Evolutionary conservation across 352 stramenopile species (phyloP).

Genomic region (Pythium aphanidermatum): DNA sequence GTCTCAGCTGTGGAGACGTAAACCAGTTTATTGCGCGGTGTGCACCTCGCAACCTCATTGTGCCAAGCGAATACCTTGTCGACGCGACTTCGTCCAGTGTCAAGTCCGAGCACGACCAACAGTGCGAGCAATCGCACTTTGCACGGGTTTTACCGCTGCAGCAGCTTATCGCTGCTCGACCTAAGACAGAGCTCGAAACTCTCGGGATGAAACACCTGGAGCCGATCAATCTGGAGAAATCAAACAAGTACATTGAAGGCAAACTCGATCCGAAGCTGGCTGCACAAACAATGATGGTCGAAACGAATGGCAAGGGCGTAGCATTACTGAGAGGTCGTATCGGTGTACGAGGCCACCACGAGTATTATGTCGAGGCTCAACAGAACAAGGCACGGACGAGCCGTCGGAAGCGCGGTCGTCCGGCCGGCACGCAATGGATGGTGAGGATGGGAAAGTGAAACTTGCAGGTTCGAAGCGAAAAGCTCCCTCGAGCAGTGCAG

Average conservation of each 20-base stretch:
- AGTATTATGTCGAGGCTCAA: conserved; percentile 46
- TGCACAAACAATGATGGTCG: conserved; percentile 45
- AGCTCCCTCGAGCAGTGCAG: conserved; percentile 16
- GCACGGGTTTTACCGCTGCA: conserved; percentile 64
- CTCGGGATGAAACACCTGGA: conserved; percentile 66
- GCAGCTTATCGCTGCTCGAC: conserved; percentile 60
- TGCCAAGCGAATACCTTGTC: conserved; percentile 53
- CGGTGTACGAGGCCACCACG: conserved; percentile 42
- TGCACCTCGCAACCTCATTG: conserved; percentile 56
- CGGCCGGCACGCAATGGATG: too few relatives aligned
- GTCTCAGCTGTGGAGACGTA: conserved; percentile 75
- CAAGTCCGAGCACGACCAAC: conserved; percentile 19
- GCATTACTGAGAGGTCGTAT: conserved; percentile 55
- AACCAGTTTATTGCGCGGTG: conserved; percentile 85
- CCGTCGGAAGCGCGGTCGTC: background rate
- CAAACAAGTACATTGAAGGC: conserved; percentile 82
- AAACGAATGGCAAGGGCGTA: conserved; percentile 65
- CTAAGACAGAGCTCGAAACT: conserved; percentile 66
- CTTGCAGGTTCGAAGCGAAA: conserved; percentile 1
- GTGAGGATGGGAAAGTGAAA: background rate
- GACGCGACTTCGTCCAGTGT: conserved; percentile 2
- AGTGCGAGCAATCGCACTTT: conserved; percentile 51
- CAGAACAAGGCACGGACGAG: background rate
- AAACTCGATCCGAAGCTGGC: conserved; percentile 65
- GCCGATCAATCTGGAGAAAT: conserved; percentile 60